Conservation (phyloP, 2,329 filamentous ascomycete genomes). For the Cryphonectria parasitica region DNA sequence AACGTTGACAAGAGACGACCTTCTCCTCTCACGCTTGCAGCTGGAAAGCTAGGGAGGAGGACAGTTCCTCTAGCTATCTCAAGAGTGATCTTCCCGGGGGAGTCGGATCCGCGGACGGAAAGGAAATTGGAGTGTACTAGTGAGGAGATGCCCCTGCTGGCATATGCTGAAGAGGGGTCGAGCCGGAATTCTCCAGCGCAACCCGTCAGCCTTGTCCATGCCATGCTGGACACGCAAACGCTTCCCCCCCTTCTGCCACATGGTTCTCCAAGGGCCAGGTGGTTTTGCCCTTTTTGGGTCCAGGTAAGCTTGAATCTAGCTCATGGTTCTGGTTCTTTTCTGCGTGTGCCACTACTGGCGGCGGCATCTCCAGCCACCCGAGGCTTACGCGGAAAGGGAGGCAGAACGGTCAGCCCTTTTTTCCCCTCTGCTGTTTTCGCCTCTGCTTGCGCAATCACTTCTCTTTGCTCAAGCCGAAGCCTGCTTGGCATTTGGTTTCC, state of each 20-base stretch:
- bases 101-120: conserved; percentile 3
- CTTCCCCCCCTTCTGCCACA: conserved; percentile 4
- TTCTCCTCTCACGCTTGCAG: neutral
- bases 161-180: neutral
- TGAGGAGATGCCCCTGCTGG: no score
- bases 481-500: conserved; percentile 21
- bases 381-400: neutral
- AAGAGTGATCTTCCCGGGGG: conserved; percentile 6
- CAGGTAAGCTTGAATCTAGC: conserved; percentile 3
- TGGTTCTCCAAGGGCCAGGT: neutral
- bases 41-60: neutral
- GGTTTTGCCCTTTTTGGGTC: neutral
- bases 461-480: conserved; percentile 8
- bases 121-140: neutral
- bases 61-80: conserved; percentile 4
- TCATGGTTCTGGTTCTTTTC: neutral
- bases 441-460: conserved; percentile 29
- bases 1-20: neutral
- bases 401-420: neutral
- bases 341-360: neutral
- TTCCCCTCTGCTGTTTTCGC: neutral
- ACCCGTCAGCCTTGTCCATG: conserved; percentile 22
- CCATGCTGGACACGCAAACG: neutral
- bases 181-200: conserved; percentile 1
- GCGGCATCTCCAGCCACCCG: neutral